phyloP scores from a whole-genome alignment of 129 eudicot species.

The Sambucus nigra region DNA sequence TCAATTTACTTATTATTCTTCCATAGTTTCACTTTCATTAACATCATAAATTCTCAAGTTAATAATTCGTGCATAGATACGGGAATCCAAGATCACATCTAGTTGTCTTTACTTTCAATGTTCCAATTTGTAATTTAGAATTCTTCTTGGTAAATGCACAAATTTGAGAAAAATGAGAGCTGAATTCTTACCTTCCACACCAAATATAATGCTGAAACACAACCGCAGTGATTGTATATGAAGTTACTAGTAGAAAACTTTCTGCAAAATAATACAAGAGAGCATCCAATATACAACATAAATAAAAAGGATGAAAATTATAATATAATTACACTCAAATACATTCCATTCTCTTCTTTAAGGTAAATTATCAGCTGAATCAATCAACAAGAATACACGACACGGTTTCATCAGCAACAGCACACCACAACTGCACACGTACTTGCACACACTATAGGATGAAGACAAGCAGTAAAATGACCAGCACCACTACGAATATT shows the following conservation, averaged over 20 bases:
- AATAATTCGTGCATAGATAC: no score
- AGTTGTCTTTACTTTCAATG: no score
- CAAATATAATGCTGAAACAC: neutral
- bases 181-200: neutral
- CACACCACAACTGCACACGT: neutral
- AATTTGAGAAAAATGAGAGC: neutral
- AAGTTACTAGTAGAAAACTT: neutral
- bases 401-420: neutral
- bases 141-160: neutral
- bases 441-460: conserved; percentile 4
- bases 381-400: neutral
- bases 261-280: neutral
- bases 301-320: neutral
- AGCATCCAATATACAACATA: neutral
- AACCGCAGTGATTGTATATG: neutral
- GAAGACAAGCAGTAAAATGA: conserved; percentile 15
- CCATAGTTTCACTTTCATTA: no score
- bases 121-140: no score
- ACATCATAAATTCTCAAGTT: no score
- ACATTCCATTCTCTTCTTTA: neutral
- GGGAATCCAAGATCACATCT: no score
- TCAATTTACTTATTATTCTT: no score
- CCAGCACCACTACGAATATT: conserved; percentile 20
- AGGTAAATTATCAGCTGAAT: neutral
- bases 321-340: neutral